Percentiles rank a stretch among this genome's conserved stretches.
Conservation (phyloP, 2,329 filamentous ascomycete genomes). For the Cercospora sp. region DNA sequence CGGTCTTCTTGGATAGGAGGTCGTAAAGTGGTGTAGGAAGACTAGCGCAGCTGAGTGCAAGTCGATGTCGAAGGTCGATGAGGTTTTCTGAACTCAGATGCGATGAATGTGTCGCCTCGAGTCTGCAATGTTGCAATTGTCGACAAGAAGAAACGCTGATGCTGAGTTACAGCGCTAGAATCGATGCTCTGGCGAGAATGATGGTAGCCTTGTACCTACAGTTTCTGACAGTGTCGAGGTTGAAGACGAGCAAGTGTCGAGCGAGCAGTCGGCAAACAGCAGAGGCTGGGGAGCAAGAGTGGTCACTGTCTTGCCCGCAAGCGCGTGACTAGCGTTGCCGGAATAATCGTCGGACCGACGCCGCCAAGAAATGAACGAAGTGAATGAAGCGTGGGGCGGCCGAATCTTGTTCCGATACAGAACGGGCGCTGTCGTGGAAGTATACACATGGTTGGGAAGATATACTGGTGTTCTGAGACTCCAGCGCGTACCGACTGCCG, state of each 20-base stretch:
- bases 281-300: not conserved
- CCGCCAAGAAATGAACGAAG: not conserved
- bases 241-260: not conserved
- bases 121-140: not conserved
- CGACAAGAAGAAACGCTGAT: not conserved
- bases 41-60: not conserved
- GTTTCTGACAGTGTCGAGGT: not conserved
- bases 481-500: not conserved
- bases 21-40: not conserved
- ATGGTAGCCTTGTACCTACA: not conserved
- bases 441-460: not conserved
- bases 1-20: not conserved
- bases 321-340: not conserved
- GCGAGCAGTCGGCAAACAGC: not conserved
- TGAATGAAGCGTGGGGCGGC: not conserved
- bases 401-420: not conserved
- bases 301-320: not conserved
- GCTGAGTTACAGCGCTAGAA: not conserved
- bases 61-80: not conserved
- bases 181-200: not conserved
- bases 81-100: not conserved
- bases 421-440: not conserved
- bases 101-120: not conserved
- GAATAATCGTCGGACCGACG: not conserved
- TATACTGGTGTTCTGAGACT: not conserved